phyloP scores from a whole-genome alignment of 73 alveolate genomes.

The Paramecium primaurelia region DNA sequence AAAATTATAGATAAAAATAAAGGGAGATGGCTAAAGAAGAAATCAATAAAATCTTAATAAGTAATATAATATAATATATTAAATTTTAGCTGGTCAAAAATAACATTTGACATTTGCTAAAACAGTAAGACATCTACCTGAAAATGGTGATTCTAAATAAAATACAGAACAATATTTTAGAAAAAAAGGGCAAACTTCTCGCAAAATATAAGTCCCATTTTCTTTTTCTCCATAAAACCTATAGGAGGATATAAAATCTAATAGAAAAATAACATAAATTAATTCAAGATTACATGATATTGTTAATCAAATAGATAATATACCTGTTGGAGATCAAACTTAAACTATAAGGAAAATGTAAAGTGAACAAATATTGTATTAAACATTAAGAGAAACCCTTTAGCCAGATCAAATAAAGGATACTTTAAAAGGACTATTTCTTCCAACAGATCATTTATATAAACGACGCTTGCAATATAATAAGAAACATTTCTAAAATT shows the following conservation, averaged over 20 bases:
- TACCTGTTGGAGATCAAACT: neutral
- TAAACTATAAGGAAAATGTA: neutral
- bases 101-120: neutral
- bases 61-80: neutral
- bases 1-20: neutral
- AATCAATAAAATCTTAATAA: neutral
- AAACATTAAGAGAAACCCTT: constrained; percentile 30
- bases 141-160: neutral
- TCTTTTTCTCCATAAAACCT: neutral
- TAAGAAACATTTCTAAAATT: neutral
- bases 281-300: neutral
- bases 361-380: neutral
- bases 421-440: constrained; percentile 1
- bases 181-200: neutral
- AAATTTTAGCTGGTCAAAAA: neutral
- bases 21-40: neutral
- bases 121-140: neutral
- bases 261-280: neutral
- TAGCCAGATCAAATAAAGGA: neutral
- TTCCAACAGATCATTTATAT: neutral
- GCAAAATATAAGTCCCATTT: neutral
- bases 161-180: neutral
- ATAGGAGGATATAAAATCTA: neutral
- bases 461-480: neutral
- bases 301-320: neutral